Base-by-base conservation (phyloP, 495 filamentous ascomycete species). In the Hyphodiscus hymeniophilus region DNA sequence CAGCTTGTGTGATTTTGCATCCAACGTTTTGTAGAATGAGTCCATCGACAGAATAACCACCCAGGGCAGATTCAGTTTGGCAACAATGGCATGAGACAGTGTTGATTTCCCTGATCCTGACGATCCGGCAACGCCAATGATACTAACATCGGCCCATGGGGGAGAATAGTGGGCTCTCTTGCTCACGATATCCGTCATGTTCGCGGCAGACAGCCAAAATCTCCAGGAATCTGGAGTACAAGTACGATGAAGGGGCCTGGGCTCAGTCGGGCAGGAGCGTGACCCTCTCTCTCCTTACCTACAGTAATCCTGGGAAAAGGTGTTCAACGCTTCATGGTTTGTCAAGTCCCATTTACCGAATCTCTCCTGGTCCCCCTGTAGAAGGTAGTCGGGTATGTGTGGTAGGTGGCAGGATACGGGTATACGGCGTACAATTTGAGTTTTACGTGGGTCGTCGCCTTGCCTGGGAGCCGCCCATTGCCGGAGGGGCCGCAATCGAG, bases 51-150 rank as follows among this genome's bases (percentile, higher is more conserved):
- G 66, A 63, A 98, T 95, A 23, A 96, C 88, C 30, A 98, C 92
- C 92, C 92, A 98, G 35, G 92, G 92, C 42, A 97, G 69, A 66
- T 90, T 95, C 55, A 98, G 66, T 48, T 85, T 84, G 47, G 73
- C 80, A 43, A 97, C 88, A 55, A 98, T 94, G 40, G 89, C 89
- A 51, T 90, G 79, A 18, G 94, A 89, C 43, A 98, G 69, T 2
- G 89, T 94, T n/a, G 90, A 95, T 70, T 98, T 98, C 32, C 92
- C 92, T 21, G 90, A 96, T 44, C 94, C 94, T 16, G 90, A 96
- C 61, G 87, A 92, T 11, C 92, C 92, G 35, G 94, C 92, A 48
- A 98, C 82, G 38, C 89, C 92, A 59, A 98, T 97, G 57, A 98
- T 96, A 65, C 81, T 89, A 45, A 89, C 74, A 63, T 96, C 81